Percentiles rank a stretch among this genome's conserved stretches.
Evolutionary conservation across 768 basidiomycete species (phyloP).

Genomic region (Mrakia frigida): DNA sequence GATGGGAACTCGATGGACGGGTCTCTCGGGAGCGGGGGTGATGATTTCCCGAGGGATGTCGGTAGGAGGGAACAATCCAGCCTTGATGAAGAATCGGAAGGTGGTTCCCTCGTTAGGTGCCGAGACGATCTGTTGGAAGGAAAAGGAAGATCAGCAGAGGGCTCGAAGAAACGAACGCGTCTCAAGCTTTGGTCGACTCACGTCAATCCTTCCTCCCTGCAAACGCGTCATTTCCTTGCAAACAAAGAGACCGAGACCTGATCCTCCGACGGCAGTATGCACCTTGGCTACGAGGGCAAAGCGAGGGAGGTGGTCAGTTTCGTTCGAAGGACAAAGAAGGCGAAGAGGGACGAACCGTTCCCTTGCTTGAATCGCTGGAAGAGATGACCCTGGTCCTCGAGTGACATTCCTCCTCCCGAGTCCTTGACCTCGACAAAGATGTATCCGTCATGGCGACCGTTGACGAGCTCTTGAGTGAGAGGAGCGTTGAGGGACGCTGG

Average conservation of each 20-base stretch:
- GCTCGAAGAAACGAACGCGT: background rate
- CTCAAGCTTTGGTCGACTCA: background rate
- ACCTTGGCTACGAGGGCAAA: background rate
- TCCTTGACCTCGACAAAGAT: conserved; percentile 11
- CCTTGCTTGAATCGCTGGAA: conserved; percentile 21
- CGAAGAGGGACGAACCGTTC: background rate
- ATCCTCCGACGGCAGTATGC: conserved; percentile 11
- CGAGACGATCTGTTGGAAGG: background rate
- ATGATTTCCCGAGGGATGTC: background rate
- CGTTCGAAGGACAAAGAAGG: background rate
- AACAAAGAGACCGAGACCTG: background rate
- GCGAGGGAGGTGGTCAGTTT: background rate
- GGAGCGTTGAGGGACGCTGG: background rate
- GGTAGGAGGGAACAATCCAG: conserved; percentile 2
- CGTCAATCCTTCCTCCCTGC: conserved; percentile 13
- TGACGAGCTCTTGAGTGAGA: conserved; percentile 6
- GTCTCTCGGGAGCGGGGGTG: background rate
- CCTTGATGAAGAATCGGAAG: conserved; percentile 20
- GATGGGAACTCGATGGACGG: conserved; percentile 6
- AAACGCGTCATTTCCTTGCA: conserved; percentile 8
- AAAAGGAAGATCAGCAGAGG: too few relatives aligned
- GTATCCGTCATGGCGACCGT: conserved; percentile 9
- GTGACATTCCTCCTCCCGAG: conserved; percentile 9
- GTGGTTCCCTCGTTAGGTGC: background rate
- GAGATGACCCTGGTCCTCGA: conserved; percentile 14